Base-by-base conservation (phyloP, 441 rosid species). In the Mallotus repandus region DNA sequence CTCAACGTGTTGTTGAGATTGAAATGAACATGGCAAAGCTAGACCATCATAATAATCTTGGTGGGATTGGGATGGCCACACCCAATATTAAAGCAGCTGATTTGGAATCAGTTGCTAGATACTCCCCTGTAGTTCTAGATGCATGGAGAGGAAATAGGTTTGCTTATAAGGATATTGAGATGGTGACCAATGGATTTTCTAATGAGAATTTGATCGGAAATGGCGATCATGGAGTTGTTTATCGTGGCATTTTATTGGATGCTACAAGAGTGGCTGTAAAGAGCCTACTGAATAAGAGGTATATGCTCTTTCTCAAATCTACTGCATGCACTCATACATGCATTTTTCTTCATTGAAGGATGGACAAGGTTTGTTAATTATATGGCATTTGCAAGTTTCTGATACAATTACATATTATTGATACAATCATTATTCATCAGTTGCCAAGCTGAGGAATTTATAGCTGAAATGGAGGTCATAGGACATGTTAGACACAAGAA, bases 401-500 rank as follows among this genome's bases (percentile, higher is more conserved):
- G 7, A 6, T 38, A 38, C 41, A 38, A 38, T 38, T 38, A 38
- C 41, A 38, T 21, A 16, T 18, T 48, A 13, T 49, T 13, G 29
- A 55, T 12, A 29, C 41, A 66, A 66, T 14, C 29, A 25, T 22
- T 13, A 29, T 38, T 5, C 58, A 69, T 19, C 84, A 82, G 91
- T 70, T 82, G 71, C 72, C 79, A 72, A 76, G 80, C 68, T 52
- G 83, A 83, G 72, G 86, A 87, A 10, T 86, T 91, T 57, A 57
- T 72, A 61, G 58, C 76, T 73, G 81, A 83, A 77, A 84, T 81
- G 76, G 91, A 85, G 77, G 76, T 73, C 15, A 81, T 87, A 22
- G 86, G 86, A 21, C 85, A 80, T 16, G 75, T 81, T 15, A 78
- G 84, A 57, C 96, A 87, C 83, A 85, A 77, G 82, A 92, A 82